These are phyloP conservation scores for Puccinia sorghi DNA, from an alignment of 1,284 basidiomycete species.

Conservation along the genomic window DNA sequence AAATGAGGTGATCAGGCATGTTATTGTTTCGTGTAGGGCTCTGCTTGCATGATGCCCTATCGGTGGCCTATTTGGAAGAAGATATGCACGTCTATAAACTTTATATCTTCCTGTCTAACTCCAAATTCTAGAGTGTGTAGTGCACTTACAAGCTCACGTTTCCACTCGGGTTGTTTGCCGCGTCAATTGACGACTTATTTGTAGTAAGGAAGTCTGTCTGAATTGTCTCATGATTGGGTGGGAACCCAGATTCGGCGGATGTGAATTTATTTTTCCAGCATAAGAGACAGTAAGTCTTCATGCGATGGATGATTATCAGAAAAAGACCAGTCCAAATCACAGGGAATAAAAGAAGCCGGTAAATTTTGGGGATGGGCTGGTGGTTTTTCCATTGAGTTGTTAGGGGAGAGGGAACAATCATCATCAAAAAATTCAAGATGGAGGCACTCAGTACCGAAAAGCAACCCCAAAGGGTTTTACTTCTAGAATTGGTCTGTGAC, in stretches of 20 bases:
- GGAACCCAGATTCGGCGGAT: background rate
- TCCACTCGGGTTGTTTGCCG: background rate
- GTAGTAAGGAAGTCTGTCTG: background rate
- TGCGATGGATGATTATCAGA: constrained; percentile 5
- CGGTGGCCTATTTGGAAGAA: background rate
- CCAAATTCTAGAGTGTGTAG: background rate
- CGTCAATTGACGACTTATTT: background rate
- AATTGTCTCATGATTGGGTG: background rate
- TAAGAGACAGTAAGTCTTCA: constrained; percentile 21
- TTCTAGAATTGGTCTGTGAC: background rate
- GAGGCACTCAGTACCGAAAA: constrained; percentile 22
- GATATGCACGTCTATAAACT: background rate
- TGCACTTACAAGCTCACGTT: background rate
- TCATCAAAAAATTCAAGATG: constrained; percentile 28
- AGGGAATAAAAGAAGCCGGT: constrained; percentile 33
- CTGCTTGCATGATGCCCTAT: background rate
- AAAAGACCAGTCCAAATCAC: constrained; percentile 8
- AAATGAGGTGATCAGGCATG: constrained; percentile 7
- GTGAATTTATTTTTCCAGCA: constrained; percentile 17
- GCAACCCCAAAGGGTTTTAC: constrained; percentile 22
- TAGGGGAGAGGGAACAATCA: constrained; percentile 32
- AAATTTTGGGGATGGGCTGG: constrained; percentile 16
- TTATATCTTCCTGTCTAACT: background rate
- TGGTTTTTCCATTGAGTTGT: background rate
- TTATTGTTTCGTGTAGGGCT: background rate